These are phyloP conservation scores for Kodamaea plutei DNA, from an alignment of 1,139 yeast genomes.

Conservation along the genomic window DNA sequence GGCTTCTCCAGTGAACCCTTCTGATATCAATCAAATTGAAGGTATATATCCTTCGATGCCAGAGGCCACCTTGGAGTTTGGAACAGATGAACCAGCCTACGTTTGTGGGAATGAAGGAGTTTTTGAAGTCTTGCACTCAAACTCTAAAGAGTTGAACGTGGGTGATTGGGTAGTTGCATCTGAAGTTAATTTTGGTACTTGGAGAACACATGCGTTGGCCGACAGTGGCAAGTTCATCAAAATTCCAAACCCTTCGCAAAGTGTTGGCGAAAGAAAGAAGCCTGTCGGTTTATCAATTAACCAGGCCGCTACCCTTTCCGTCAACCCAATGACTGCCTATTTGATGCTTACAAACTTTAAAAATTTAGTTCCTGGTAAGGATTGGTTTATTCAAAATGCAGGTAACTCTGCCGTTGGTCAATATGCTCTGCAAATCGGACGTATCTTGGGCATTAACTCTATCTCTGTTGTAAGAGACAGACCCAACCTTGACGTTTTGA, in stretches of 20 bases:
- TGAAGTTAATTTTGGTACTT: constrained; percentile 83
- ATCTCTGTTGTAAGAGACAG: constrained; percentile 87
- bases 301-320: constrained; percentile 85
- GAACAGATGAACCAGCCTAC: constrained; percentile 61
- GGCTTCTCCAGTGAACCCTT: constrained; percentile 91
- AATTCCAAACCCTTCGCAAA: constrained; percentile 43
- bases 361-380: constrained; percentile 58
- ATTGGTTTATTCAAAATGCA: constrained; percentile 96
- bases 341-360: constrained; percentile 77
- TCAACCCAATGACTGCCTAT: constrained; percentile 90
- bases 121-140: constrained; percentile 66
- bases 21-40: constrained; percentile 84
- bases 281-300: constrained; percentile 43
- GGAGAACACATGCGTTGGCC: constrained; percentile 83
- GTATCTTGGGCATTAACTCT: constrained; percentile 73
- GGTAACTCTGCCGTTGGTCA: constrained; percentile 97
- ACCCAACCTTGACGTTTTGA: constrained; percentile 62
- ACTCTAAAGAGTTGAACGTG: constrained; percentile 41
- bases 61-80: constrained; percentile 41
- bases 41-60: constrained; percentile 95
- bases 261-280: constrained; percentile 26
- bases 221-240: constrained; percentile 47
- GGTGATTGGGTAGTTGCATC: constrained; percentile 96
- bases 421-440: constrained; percentile 84
- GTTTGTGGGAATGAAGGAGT: constrained; percentile 94